Evolutionary conservation across 495 filamentous ascomycete genomes (phyloP).

Genomic region (Venustampulla echinocandica): DNA sequence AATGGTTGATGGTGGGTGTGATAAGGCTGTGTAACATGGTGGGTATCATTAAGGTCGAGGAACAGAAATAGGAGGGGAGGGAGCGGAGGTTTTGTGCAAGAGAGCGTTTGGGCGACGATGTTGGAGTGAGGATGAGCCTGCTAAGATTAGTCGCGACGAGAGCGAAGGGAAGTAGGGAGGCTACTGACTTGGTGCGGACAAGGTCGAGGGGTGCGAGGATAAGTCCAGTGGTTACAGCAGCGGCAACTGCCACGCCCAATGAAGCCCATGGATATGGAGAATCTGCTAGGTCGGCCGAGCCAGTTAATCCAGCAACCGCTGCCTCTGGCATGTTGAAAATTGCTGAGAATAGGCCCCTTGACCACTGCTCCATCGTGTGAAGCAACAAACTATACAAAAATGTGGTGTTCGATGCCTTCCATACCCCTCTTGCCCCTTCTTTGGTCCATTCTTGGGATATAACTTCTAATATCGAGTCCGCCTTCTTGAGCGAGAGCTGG

Average conservation of each 20-base stretch:
- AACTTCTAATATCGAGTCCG: conserved; percentile 68
- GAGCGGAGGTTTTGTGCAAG: conserved; percentile 57
- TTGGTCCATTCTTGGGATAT: conserved; percentile 80
- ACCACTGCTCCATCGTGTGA: conserved; percentile 79
- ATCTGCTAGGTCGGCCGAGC: conserved; percentile 36
- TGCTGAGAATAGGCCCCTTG: conserved; percentile 72
- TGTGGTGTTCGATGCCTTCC: conserved; percentile 88
- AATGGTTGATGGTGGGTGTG: conserved; percentile 68
- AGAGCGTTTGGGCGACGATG: conserved; percentile 61
- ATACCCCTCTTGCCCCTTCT: conserved; percentile 83
- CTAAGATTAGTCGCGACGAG: conserved; percentile 3
- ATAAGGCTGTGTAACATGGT: conserved; percentile 82
- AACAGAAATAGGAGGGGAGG: conserved; percentile 69
- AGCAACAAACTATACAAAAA: conserved; percentile 81
- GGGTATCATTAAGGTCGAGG: conserved; percentile 59
- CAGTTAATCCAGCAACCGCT: conserved; percentile 37
- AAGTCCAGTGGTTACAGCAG: conserved; percentile 69
- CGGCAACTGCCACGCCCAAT: conserved; percentile 71
- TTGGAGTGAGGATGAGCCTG: conserved; percentile 71
- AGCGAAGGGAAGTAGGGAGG: neutral
- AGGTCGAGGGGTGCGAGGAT: conserved; percentile 82
- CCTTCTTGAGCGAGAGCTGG: conserved; percentile 56
- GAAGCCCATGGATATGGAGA: conserved; percentile 65
- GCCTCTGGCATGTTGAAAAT: conserved; percentile 77
- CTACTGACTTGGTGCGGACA: conserved; percentile 63